Conservation (phyloP, 305 asterid species). For the Lippia alba region DNA sequence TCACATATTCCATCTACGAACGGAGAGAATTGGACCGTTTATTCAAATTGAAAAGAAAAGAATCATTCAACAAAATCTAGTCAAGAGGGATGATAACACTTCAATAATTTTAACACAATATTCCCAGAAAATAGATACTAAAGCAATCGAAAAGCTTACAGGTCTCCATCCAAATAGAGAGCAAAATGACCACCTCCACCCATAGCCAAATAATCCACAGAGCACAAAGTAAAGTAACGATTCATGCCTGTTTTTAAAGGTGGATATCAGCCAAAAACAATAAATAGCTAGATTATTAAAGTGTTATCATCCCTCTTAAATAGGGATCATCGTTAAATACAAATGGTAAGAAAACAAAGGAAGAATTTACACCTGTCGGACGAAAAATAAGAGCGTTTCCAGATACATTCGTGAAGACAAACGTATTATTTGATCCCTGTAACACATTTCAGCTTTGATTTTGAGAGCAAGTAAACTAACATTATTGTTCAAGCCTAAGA, state of each 20-base stretch:
- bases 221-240: conserved; percentile 86
- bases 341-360: conserved; percentile 29
- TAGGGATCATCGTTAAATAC: neutral
- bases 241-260: conserved; percentile 60
- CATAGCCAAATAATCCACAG: conserved; percentile 77
- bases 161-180: conserved; percentile 85
- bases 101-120: too few species aligned
- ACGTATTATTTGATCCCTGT: conserved; percentile 79
- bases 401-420: conserved; percentile 77
- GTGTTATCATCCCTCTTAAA: neutral
- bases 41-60: too few species aligned
- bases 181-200: conserved; percentile 99
- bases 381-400: conserved; percentile 76
- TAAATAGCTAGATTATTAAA: neutral
- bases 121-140: neutral
- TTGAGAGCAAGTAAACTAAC: conserved; percentile 11
- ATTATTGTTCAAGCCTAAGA: conserved; percentile 2
- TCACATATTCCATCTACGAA: too few species aligned
- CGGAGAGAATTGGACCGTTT: neutral
- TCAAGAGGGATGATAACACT: neutral
- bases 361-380: conserved; percentile 68
- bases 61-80: neutral
- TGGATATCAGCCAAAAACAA: conserved; percentile 27
- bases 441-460: conserved; percentile 32
- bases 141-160: conserved; percentile 58